Conservation (phyloP, 306 rosid species). For the Castanea mollissima region DNA sequence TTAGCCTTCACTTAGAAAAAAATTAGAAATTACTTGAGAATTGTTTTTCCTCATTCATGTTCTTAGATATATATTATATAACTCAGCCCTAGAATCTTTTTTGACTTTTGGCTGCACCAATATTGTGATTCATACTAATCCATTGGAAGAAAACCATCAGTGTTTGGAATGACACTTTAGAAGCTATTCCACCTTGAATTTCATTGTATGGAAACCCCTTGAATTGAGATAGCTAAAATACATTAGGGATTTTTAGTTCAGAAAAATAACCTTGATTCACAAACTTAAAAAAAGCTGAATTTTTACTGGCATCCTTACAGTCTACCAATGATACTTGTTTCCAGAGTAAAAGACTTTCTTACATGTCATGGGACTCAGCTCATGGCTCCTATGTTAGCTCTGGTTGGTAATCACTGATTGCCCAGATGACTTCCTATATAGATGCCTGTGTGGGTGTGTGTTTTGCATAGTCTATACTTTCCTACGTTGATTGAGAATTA, state of each 20-base stretch:
- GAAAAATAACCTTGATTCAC: too few relatives aligned
- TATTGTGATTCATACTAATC: background rate
- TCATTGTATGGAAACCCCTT: background rate
- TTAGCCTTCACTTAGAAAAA: background rate
- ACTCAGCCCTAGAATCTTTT: background rate
- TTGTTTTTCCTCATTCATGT: background rate
- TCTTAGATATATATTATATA: background rate
- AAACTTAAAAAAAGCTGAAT: too few relatives aligned
- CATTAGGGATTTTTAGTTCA: too few relatives aligned
- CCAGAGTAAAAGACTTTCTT: background rate
- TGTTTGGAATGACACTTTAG: background rate
- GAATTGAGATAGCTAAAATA: too few relatives aligned
- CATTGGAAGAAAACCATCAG: background rate
- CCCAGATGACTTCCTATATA: background rate
- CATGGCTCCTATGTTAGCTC: background rate
- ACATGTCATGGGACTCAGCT: background rate
- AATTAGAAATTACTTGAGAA: background rate
- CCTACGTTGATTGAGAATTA: too few relatives aligned
- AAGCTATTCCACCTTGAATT: background rate
- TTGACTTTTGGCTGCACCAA: background rate
- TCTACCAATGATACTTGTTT: too few relatives aligned
- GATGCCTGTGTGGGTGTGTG: background rate
- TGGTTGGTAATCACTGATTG: background rate
- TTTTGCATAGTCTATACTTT: too few relatives aligned
- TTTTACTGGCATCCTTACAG: too few relatives aligned